Evolutionary conservation across 2,329 filamentous ascomycete species (phyloP), one percentile per base, ranked within the genome.

Genomic region (Tetracladium maxilliforme): DNA sequence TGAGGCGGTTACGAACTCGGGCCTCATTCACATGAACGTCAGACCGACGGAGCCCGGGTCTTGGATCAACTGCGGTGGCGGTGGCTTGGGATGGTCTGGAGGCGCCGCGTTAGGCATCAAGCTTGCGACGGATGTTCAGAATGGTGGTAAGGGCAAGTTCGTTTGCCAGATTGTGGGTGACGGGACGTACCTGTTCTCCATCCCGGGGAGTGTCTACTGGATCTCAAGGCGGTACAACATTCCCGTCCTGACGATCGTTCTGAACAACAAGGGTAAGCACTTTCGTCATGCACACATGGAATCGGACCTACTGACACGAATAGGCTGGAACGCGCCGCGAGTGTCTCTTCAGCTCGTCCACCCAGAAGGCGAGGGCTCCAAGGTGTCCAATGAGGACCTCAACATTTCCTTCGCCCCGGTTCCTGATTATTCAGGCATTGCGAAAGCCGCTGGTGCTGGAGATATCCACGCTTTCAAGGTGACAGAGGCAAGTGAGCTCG

Each of bases 1-100:
- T 21, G 81, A 90, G 48, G 72, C 81, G 0, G 81, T 90, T 1
- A 90, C 81, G 0, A 70, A 79, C 30, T 71, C 73, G 0, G 48
- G 47, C 0, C 64, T 71, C 15, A 70, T 84, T 1, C 61, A 69
- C 14, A 76, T 90, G 35, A 78, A 84, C 34, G 52, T 90, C 6
- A 70, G 72, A 38, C 63, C 70, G 3, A 71, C 62, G 0, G 12
- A 14, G 6, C 57, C 60, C 1, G 57, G 59, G 1, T 52, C 50
- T 25, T 61, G 58, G 52, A 56, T 64, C 45, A 64, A 64, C 47
- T 64, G 61, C 32, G 61, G 61, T 27, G 59, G 56, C 26, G 61
- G 59, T 12, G 61, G 61, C 1, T 48, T 66, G 1, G 61, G 61
- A 5, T 66, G 61, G 61, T 63, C 58, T 7, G 61, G 61, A 15